Base-by-base conservation (phyloP, 2,329 filamentous ascomycete genomes). In the Sclerotinia glacialis region DNA sequence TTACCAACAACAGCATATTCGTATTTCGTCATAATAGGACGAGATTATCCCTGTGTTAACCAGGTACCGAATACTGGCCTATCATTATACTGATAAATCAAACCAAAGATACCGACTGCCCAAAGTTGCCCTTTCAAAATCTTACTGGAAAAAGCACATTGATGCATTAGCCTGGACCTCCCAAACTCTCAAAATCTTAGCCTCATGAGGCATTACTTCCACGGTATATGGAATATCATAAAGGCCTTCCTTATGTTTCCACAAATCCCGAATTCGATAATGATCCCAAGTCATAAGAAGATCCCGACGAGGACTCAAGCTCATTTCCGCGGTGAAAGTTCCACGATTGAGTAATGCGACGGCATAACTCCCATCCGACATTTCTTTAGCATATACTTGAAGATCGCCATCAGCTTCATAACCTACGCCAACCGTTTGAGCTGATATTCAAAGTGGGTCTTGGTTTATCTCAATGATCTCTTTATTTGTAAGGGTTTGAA, bases 391-490 rank as follows among this genome's bases (percentile, higher is more conserved):
- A 59, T 71, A 72, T 4, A 70, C 64, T 52, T 71, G 70, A 26
- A 68, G 42, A 23, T 70, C 46, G 1, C 55, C 66, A 56, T 56
- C 59, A 11, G 28, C 52, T 21, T 59, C 53, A 34, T 69, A 66
- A 6, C 64, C 56, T 3, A 67, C 69, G 3, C 63, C 64, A 4
- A 69, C 67, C 1, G 63, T 62, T 26, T 67, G 54, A 14, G 69
- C 73, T 26, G 76, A 71, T 9, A 72, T 66, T 28, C 74, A 76
- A 40, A 72, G 68, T 3, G 69, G 67, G 67, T 74, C 72, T 67
- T 74, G 72, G 37, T 76, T 79, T 34, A 80, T 69, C n/a, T 72
- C 77, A 21, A 79, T 78, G 21, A 79, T 72, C 44, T 79, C 78
- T 11, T 67, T 58, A 34, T 74, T 74, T 11, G 66, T 71, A 9